Evolutionary conservation across 2,329 filamentous ascomycete genomes (phyloP), one percentile per base, ranked within the genome.

Genomic region (Xylaria sp.): DNA sequence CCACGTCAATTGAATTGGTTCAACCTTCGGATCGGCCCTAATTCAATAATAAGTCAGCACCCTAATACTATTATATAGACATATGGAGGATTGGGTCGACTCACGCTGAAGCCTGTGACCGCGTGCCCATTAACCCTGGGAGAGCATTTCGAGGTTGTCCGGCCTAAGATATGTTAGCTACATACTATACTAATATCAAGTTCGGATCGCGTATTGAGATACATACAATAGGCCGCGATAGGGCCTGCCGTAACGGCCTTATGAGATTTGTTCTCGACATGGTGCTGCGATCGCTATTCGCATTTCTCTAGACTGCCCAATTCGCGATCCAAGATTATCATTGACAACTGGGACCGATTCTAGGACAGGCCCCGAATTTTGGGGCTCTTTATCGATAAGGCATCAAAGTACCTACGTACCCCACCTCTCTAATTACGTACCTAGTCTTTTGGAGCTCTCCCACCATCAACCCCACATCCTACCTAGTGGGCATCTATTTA

Each of bases 231-330:
- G 77, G 76, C 72, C 76, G 73, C 29, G 71, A 65, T 9, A 79
- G 60, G 23, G 68, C 70, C 29, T 78, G 75, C 73, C 76, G 70
- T 72, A 78, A 63, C 23, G 77, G 77, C 72, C 78, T 73, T 68
- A 75, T 67, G 70, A 78, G 68, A 48, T 69, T 70, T 71, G 73
- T 64, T 68, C 74, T 75, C 12, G 76, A 73, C 77, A 79, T 79
- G 54, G 55, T 74, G 72, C 47, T 65, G 69, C 61, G 68, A 73
- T 74, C 68, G 71, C 60, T 67, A 61, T 64, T 68, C 65, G 71
- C 70, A 63, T 66, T 63, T 54, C 65, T 63, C 61, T 23, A 68
- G 70, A 72, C 35, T 40, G 21, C 37, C 60, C 50, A 71, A 69
- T 66, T 70, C 69, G 70, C 73, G 65, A 67, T 69, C 69, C 65